These are phyloP conservation scores for Blumeriella jaapii DNA, from an alignment of 2,329 filamentous ascomycete genomes.

Conservation along the genomic window DNA sequence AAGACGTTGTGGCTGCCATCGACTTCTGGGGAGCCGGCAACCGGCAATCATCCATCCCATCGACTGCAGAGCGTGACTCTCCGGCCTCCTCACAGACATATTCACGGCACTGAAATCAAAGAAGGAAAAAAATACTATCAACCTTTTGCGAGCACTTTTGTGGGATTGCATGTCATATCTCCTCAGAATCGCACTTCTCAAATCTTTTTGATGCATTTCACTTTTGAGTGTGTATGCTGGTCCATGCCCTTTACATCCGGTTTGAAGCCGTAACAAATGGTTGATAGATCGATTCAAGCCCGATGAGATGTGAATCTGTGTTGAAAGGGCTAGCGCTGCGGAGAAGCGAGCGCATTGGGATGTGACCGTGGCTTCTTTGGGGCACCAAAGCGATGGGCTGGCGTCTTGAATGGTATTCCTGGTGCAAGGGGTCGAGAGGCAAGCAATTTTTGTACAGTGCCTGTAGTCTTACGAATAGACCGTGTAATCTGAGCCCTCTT, in stretches of 20 bases:
- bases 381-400: conserved; percentile 12
- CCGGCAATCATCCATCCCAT: too few species aligned
- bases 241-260: conserved; percentile 12
- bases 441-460: conserved; percentile 22
- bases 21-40: conserved; percentile 73
- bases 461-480: conserved; percentile 24
- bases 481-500: conserved; percentile 14
- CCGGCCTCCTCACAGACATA: conserved; percentile 12
- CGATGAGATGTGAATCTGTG: too few species aligned
- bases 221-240: conserved; percentile 19
- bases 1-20: conserved; percentile 86
- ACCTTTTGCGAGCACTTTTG: conserved; percentile 10
- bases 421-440: conserved; percentile 1
- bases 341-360: too few species aligned
- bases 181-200: too few species aligned
- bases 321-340: too few species aligned
- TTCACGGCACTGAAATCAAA: conserved; percentile 23
- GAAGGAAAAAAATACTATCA: too few species aligned
- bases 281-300: too few species aligned
- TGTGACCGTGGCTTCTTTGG: too few species aligned
- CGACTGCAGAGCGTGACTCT: too few species aligned
- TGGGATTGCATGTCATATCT: conserved; percentile 14
- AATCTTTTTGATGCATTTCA: too few species aligned
- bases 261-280: conserved; percentile 1
- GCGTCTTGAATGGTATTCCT: conserved; percentile 1